Percentiles rank a stretch among this genome's conserved stretches.
These are phyloP conservation scores for Ascochyta fabae DNA, from an alignment of 2,329 filamentous ascomycete species.

Conservation along the genomic window DNA sequence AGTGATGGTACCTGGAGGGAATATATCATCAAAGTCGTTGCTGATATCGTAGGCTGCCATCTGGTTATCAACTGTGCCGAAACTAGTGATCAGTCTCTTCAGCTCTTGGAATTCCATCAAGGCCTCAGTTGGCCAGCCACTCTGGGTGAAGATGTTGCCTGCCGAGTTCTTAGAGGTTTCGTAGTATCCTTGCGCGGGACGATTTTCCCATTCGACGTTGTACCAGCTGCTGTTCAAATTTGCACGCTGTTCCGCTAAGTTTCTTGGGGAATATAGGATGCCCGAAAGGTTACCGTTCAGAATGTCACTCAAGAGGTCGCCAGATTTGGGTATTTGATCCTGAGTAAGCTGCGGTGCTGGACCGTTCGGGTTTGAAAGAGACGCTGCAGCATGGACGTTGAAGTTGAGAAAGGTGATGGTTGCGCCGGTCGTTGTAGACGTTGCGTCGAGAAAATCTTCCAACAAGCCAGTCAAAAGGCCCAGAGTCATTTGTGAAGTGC, in stretches of 20 bases:
- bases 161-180: constrained; percentile 46
- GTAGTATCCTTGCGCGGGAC: constrained; percentile 62
- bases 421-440: constrained; percentile 62
- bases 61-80: constrained; percentile 64
- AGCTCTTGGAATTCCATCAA: constrained; percentile 62
- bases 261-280: constrained; percentile 62
- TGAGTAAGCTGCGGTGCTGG: constrained; percentile 52
- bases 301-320: constrained; percentile 55
- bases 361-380: constrained; percentile 45
- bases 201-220: constrained; percentile 45
- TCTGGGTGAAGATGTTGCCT: constrained; percentile 55
- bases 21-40: constrained; percentile 60
- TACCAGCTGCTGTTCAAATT: constrained; percentile 68
- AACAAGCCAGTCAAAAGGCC: constrained; percentile 58
- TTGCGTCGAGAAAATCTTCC: constrained; percentile 60
- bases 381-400: constrained; percentile 64
- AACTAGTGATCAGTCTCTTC: constrained; percentile 62
- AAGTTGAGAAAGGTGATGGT: constrained; percentile 61
- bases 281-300: constrained; percentile 57
- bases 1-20: constrained; percentile 55
- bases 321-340: constrained; percentile 52
- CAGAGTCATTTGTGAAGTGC: constrained; percentile 61
- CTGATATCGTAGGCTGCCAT: constrained; percentile 63
- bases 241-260: constrained; percentile 58
- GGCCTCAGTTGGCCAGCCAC: constrained; percentile 70